These are phyloP conservation scores for Fusarium musae DNA, from an alignment of 2,329 filamentous ascomycete genomes.

Conservation along the genomic window DNA sequence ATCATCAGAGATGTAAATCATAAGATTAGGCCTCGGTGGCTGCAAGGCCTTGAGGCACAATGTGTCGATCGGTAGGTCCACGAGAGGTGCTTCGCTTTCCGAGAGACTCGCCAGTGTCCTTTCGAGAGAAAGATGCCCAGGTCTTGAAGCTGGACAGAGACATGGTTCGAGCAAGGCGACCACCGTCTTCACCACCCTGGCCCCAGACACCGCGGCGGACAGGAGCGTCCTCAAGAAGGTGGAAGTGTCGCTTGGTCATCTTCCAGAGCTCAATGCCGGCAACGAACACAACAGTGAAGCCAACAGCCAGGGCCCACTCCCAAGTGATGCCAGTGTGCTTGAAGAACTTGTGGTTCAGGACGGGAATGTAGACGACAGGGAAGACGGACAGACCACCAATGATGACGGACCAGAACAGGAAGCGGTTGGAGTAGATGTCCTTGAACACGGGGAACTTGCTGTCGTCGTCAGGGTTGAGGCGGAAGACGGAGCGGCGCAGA, in stretches of 20 bases:
- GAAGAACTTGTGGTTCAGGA: slow-evolving; percentile 76
- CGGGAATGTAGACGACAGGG: slow-evolving; percentile 77
- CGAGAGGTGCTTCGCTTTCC: slow-evolving; percentile 43
- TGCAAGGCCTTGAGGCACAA: slow-evolving; percentile 44
- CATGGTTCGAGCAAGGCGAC: slow-evolving; percentile 60
- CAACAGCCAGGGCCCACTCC: slow-evolving; percentile 79
- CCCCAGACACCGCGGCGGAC: slow-evolving; percentile 63
- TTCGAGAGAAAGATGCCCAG: slow-evolving; percentile 56
- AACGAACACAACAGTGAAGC: slow-evolving; percentile 72
- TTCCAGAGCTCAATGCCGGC: slow-evolving; percentile 78
- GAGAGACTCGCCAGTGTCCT: slow-evolving; percentile 53
- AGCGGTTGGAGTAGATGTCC: slow-evolving; percentile 76
- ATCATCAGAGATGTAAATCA: slow-evolving; percentile 1
- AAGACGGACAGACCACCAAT: slow-evolving; percentile 71
- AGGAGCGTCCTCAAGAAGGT: slow-evolving; percentile 62
- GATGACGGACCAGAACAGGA: slow-evolving; percentile 75
- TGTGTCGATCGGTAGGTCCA: slow-evolving; percentile 27
- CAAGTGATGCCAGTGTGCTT: slow-evolving; percentile 77
- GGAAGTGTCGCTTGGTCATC: slow-evolving; percentile 68
- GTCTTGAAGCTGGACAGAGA: slow-evolving; percentile 64
- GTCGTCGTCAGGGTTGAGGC: slow-evolving; percentile 65
- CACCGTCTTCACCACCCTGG: slow-evolving; percentile 62
- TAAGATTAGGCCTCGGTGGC: slow-evolving; percentile 41
- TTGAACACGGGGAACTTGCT: slow-evolving; percentile 65
- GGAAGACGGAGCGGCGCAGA: slow-evolving; percentile 77